A percentile compares a stretch with the other conserved stretches of the same genome.
These are phyloP conservation scores for Phyllosticta capitalensis DNA, from an alignment of 2,329 filamentous ascomycete species.

Conservation along the genomic window DNA sequence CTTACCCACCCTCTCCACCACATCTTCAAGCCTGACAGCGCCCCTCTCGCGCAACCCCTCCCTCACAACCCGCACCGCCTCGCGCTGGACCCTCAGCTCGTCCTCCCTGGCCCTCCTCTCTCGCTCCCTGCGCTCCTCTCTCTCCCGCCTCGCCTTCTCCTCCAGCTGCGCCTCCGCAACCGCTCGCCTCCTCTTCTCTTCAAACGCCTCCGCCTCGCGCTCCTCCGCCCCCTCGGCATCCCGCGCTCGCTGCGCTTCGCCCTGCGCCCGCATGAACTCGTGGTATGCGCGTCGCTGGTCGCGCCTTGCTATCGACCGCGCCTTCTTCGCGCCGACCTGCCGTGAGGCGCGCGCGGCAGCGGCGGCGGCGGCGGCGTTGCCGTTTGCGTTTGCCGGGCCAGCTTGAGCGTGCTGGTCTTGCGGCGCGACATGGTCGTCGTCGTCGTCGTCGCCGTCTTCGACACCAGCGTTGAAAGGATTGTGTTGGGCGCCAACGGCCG, in stretches of 20 bases:
- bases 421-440: neutral
- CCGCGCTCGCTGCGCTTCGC: constrained; percentile 34
- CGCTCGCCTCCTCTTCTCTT: constrained; percentile 32
- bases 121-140: constrained; percentile 29
- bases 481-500: neutral
- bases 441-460: neutral
- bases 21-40: constrained; percentile 28
- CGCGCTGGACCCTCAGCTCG: constrained; percentile 21
- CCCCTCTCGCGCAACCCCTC: constrained; percentile 16
- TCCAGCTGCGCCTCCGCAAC: constrained; percentile 34
- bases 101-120: constrained; percentile 29
- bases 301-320: constrained; percentile 36
- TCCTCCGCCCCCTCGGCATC: constrained; percentile 36
- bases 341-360: constrained; percentile 21
- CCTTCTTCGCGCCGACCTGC: constrained; percentile 40
- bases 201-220: constrained; percentile 33
- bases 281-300: constrained; percentile 38
- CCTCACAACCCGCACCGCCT: constrained; percentile 24
- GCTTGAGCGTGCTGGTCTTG: constrained; percentile 12
- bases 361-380: constrained; percentile 13
- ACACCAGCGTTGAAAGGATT: neutral
- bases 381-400: constrained; percentile 26
- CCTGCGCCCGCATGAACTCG: constrained; percentile 41
- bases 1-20: constrained; percentile 33
- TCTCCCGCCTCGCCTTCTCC: constrained; percentile 30